Conservation (phyloP, 352 stramenopile species). For the Globisporangium paroecandrum region DNA sequence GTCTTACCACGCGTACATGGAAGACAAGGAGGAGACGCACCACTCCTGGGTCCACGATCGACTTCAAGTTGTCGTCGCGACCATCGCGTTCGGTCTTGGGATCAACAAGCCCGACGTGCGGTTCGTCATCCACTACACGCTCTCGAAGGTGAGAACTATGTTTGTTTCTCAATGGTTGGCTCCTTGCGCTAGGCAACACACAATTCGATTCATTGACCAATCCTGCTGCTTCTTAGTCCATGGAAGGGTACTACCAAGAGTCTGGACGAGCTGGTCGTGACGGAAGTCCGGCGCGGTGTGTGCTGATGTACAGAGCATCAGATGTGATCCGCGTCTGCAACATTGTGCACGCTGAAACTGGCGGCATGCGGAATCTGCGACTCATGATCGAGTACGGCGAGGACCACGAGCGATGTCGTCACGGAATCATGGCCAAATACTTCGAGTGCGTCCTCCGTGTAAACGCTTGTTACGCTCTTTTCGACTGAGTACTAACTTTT, state of each 20-base stretch:
- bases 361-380: slow-evolving; percentile 60
- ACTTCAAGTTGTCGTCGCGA: slow-evolving; percentile 89
- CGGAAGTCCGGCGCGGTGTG: slow-evolving; percentile 81
- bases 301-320: slow-evolving; percentile 79
- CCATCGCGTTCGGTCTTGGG: slow-evolving; percentile 92
- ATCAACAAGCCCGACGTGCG: slow-evolving; percentile 94
- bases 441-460: slow-evolving; percentile 37
- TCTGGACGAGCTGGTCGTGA: slow-evolving; percentile 94
- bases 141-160: slow-evolving; percentile 52
- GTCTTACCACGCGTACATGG: slow-evolving; percentile 88
- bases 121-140: slow-evolving; percentile 89
- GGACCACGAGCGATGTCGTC: slow-evolving; percentile 32
- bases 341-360: slow-evolving; percentile 58
- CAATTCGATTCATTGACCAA: neutral
- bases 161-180: neutral
- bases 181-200: neutral
- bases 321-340: slow-evolving; percentile 77
- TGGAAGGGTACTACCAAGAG: slow-evolving; percentile 98
- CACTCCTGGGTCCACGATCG: slow-evolving; percentile 48
- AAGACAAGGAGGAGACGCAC: slow-evolving; percentile 68
- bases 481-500: neutral
- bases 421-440: slow-evolving; percentile 48
- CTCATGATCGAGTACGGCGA: slow-evolving; percentile 67
- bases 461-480: neutral
- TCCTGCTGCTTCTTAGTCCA: slow-evolving; percentile 35